phyloP scores from a whole-genome alignment of 495 filamentous ascomycete genomes.

The Cenococcum geophilum region DNA sequence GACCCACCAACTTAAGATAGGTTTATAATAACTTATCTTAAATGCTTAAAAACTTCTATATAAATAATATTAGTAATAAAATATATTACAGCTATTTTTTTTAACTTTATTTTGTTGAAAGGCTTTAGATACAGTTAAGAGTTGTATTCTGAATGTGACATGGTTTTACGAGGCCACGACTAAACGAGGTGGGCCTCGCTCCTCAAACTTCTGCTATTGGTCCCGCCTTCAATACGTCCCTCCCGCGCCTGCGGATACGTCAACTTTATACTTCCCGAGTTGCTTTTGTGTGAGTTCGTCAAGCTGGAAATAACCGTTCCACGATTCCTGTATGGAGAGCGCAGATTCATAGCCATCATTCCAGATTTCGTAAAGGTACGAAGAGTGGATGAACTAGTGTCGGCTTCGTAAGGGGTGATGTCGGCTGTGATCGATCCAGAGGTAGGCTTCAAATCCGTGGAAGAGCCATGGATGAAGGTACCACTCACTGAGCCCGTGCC shows the following conservation, averaged over 20 bases:
- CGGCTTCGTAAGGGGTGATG: constrained; percentile 28
- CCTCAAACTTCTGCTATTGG: constrained; percentile 15
- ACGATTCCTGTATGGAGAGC: constrained; percentile 18
- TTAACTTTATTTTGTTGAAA: too few species aligned
- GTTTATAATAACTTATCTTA: too few species aligned
- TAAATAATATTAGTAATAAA: too few species aligned
- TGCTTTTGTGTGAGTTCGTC: constrained; percentile 24
- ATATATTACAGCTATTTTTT: too few species aligned
- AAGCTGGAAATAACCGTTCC: constrained; percentile 21
- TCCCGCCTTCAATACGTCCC: constrained; percentile 25
- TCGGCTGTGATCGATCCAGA: constrained; percentile 31
- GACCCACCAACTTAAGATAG: too few species aligned
- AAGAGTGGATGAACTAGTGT: constrained; percentile 19
- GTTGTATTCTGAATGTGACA: too few species aligned
- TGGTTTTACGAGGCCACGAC: too few species aligned
- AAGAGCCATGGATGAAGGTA: constrained; percentile 33
- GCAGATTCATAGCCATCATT: constrained; percentile 21
- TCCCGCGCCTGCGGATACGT: constrained; percentile 38
- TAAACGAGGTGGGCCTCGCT: too few species aligned
- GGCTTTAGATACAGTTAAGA: too few species aligned
- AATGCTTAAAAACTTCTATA: too few species aligned
- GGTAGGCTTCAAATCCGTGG: constrained; percentile 16
- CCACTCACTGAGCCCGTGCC: constrained; percentile 29
- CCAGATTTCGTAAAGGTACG: constrained; percentile 26
- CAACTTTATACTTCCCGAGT: constrained; percentile 28